A percentile compares a stretch with the other conserved stretches of the same genome.
Evolutionary conservation across 2,329 filamentous ascomycete genomes (phyloP).

Genomic region (Onygenales sp.): DNA sequence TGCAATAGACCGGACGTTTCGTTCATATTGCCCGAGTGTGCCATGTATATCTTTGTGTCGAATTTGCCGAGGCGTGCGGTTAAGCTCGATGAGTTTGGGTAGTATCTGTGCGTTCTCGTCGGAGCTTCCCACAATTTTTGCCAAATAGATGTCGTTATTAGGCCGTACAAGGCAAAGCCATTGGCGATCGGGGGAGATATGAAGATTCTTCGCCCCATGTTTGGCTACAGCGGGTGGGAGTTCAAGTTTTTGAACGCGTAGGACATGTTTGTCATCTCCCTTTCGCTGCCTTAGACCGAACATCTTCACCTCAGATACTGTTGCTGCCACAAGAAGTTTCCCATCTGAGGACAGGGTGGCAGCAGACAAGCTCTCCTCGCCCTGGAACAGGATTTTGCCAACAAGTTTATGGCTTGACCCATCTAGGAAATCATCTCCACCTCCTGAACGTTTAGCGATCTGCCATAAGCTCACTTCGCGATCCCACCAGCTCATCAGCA

Average conservation of each 20-base stretch:
- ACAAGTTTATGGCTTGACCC: constrained; percentile 41
- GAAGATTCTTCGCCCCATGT: constrained; percentile 58
- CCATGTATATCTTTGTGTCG: constrained; percentile 47
- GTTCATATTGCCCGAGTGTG: constrained; percentile 65
- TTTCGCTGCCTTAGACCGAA: constrained; percentile 56
- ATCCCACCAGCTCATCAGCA: constrained; percentile 89
- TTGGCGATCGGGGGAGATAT: constrained; percentile 39
- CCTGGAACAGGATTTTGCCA: constrained; percentile 56
- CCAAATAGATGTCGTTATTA: constrained; percentile 49
- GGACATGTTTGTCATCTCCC: constrained; percentile 45
- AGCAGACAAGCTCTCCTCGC: constrained; percentile 75
- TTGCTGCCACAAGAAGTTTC: constrained; percentile 65
- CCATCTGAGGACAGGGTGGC: constrained; percentile 64
- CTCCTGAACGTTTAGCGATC: constrained; percentile 40
- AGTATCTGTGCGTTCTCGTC: constrained; percentile 33
- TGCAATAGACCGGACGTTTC: constrained; percentile 60
- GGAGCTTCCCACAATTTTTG: constrained; percentile 35
- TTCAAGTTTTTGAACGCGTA: constrained; percentile 63
- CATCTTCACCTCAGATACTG: constrained; percentile 62
- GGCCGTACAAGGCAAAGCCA: constrained; percentile 46
- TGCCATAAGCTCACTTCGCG: constrained; percentile 78
- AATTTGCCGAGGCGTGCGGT: constrained; percentile 24
- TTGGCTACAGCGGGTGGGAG: constrained; percentile 48
- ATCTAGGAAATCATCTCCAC: constrained; percentile 33
- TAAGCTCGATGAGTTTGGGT: constrained; percentile 35